These are phyloP conservation scores for Arxiozyma slooffiae DNA, from an alignment of 1,139 yeast genomes.

Conservation along the genomic window DNA sequence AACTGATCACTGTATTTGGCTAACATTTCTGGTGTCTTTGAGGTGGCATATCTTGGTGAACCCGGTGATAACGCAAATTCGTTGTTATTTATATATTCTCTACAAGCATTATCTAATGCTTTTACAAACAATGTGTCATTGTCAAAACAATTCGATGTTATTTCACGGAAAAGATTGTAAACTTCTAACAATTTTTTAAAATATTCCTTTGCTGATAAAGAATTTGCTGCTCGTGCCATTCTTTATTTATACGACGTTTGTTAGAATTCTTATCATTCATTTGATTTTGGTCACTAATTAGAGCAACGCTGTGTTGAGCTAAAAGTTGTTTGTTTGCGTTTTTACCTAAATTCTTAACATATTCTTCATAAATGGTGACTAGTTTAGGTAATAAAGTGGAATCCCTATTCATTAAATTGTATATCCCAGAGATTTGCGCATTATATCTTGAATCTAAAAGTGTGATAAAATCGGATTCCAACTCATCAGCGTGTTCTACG, in stretches of 20 bases:
- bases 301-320: slow-evolving; percentile 16
- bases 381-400: slow-evolving; percentile 49
- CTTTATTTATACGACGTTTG: slow-evolving; percentile 14
- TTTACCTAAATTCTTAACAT: too few species aligned
- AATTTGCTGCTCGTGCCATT: slow-evolving; percentile 14
- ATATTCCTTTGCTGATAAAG: slow-evolving; percentile 54
- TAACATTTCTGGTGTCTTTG: too few species aligned
- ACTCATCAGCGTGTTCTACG: slow-evolving; percentile 53
- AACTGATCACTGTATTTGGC: too few species aligned
- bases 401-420: slow-evolving; percentile 55
- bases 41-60: too few species aligned
- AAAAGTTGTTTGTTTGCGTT: slow-evolving; percentile 21
- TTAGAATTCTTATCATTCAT: slow-evolving; percentile 11
- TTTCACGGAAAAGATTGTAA: slow-evolving; percentile 37
- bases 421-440: slow-evolving; percentile 72
- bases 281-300: slow-evolving; percentile 10
- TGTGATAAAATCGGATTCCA: slow-evolving; percentile 66
- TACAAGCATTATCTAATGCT: slow-evolving; percentile 81
- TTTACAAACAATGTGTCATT: slow-evolving; percentile 72
- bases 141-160: slow-evolving; percentile 64
- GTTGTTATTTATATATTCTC: too few species aligned
- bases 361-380: slow-evolving; percentile 63
- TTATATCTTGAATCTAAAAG: slow-evolving; percentile 69
- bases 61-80: too few species aligned
- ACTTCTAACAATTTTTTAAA: slow-evolving; percentile 70